Evolutionary conservation across 1,139 yeast genomes (phyloP).

Genomic region (Sugiyamaella neomexicana): DNA sequence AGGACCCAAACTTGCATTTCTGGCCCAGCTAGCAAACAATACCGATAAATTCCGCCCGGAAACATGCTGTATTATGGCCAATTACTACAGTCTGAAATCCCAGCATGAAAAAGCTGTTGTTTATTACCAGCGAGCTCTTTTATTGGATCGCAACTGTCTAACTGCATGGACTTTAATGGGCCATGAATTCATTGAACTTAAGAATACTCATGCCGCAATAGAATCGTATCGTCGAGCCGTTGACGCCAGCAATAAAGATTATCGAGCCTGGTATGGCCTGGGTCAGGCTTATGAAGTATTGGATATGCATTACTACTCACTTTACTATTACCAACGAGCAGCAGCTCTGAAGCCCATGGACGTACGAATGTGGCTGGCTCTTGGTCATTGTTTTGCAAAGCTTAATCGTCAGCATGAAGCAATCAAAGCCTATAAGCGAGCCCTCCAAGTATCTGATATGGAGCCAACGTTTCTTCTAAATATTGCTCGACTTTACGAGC

Average conservation of each 20-base stretch:
- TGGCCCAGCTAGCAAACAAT: constrained; percentile 82
- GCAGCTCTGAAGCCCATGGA: constrained; percentile 86
- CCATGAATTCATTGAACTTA: constrained; percentile 94
- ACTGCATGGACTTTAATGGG: constrained; percentile 99
- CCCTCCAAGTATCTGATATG: constrained; percentile 48
- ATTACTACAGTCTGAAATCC: constrained; percentile 85
- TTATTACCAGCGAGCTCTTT: constrained; percentile 87
- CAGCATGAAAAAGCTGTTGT: constrained; percentile 94
- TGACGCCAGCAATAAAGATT: constrained; percentile 84
- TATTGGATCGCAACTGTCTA: constrained; percentile 74
- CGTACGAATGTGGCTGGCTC: constrained; percentile 95
- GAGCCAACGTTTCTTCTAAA: constrained; percentile 61
- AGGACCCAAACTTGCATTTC: constrained; percentile 73
- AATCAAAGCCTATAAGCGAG: constrained; percentile 54
- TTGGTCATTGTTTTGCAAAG: constrained; percentile 87
- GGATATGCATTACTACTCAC: constrained; percentile 91
- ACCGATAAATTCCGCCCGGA: constrained; percentile 91
- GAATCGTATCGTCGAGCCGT: constrained; percentile 94
- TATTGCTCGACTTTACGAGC: constrained; percentile 67
- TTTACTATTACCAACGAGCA: constrained; percentile 90
- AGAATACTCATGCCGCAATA: constrained; percentile 96
- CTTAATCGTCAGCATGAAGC: constrained; percentile 68
- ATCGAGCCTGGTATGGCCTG: constrained; percentile 96
- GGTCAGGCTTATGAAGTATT: constrained; percentile 98
- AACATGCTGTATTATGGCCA: constrained; percentile 92